phyloP scores from a whole-genome alignment of 2,329 filamentous ascomycete species.

The Aspergillus sp. region DNA sequence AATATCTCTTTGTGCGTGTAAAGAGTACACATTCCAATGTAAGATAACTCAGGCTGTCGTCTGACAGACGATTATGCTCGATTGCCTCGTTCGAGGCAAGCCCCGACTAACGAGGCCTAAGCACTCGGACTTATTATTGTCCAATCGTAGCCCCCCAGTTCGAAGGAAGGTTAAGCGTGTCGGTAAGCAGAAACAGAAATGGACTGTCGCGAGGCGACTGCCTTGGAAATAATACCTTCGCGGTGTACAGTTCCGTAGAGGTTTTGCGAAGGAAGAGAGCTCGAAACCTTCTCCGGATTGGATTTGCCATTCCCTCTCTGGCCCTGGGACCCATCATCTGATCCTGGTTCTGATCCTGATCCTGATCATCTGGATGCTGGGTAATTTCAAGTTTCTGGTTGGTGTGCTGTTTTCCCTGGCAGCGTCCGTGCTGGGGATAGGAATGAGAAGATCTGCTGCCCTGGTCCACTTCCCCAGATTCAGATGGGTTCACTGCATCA shows the following conservation, averaged over 20 bases:
- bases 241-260: no score
- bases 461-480: constrained; percentile 27
- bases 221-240: not conserved
- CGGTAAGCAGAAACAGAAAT: constrained; percentile 9
- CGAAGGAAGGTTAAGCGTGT: constrained; percentile 1
- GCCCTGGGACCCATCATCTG: constrained; percentile 5
- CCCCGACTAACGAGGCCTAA: constrained; percentile 17
- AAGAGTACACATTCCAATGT: not conserved
- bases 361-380: not conserved
- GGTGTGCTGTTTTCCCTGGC: not conserved
- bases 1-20: not conserved
- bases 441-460: constrained; percentile 12
- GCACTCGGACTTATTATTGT: constrained; percentile 18
- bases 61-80: constrained; percentile 2
- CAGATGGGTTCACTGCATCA: not conserved
- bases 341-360: constrained; percentile 4
- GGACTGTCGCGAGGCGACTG: not conserved
- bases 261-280: no score
- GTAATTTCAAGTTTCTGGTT: not conserved
- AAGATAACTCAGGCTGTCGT: constrained; percentile 1
- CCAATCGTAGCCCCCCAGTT: constrained; percentile 12
- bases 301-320: no score
- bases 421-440: constrained; percentile 16
- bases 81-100: constrained; percentile 5
- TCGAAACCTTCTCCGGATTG: not conserved